Evolutionary conservation across 2,329 filamentous ascomycete genomes (phyloP), one percentile per base, ranked within the genome.

Genomic region (Fusarium nelsonii): DNA sequence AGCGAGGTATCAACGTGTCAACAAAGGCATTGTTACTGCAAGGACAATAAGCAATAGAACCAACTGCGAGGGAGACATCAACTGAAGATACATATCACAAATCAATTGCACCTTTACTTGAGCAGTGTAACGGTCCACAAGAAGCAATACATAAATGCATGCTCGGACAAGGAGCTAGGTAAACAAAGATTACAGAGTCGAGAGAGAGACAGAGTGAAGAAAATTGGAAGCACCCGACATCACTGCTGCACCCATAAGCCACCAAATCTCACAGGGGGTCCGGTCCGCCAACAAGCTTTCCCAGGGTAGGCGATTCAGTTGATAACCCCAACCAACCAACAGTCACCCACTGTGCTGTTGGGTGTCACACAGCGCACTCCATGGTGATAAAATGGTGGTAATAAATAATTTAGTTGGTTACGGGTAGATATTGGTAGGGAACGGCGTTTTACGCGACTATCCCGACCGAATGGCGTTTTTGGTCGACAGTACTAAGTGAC

Each of bases 131-230:
- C 58, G 5, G 7, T 15, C 16, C 39, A 52, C 36, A 30, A 28
- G 4, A 32, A 36, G 3, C 40, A 62, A 55, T 55, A 55, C 3
- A 59, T 32, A 43, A 9, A 61, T 59, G 43, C 33, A 30, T 43
- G 54, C 58, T 58, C 53, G 53, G 58, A 60, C 43, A 12, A 36
- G 15, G 37, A 20, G 15, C 15, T 6, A 20, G 18, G 11, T 6
- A 43, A 16, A 32, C 53, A 45, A 39, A 16, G n/a, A 52, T 15
- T 45, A 11, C 43, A 9, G 28, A 45, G 14, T 15, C 14, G n/a
- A 53, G 34, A 36, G 34, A n/a, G 34, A 43, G 34, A 33, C 30
- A 18, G 39, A 43, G 14, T 30, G 10, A 4, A 37, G 32, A 32
- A 48, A n/a, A 49, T 48, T 32, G 11, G 44, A 30, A 8, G 30